Evolutionary conservation across 2,329 filamentous ascomycete species (phyloP).

Genomic region (Scytalidium sp.): DNA sequence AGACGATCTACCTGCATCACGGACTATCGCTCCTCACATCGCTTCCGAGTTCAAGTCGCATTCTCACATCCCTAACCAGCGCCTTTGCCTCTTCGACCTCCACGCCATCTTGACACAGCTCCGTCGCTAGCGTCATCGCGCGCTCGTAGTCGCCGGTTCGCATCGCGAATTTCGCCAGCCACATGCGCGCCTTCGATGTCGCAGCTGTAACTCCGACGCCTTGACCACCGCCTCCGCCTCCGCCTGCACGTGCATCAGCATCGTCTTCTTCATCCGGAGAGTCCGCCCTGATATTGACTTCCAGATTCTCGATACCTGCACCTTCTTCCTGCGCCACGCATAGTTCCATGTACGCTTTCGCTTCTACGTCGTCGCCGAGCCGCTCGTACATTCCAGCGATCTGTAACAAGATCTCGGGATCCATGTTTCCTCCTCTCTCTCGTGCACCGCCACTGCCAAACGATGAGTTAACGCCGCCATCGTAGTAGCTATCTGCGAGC

Average conservation of each 20-base stretch:
- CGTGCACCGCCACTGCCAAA: constrained; percentile 35
- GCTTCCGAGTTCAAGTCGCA: constrained; percentile 52
- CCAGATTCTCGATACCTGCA: constrained; percentile 38
- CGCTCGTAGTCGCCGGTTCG: constrained; percentile 69
- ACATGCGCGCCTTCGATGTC: constrained; percentile 89
- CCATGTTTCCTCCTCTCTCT: constrained; percentile 59
- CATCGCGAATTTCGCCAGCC: constrained; percentile 84
- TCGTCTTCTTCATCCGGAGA: constrained; percentile 40
- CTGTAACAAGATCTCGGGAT: constrained; percentile 86
- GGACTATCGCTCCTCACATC: constrained; percentile 1
- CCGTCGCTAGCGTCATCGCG: constrained; percentile 78
- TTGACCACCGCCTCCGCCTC: constrained; percentile 33
- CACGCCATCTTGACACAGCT: constrained; percentile 91
- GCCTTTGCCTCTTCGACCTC: constrained; percentile 98
- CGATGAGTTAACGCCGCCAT: constrained; percentile 50
- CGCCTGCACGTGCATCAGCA: constrained; percentile 29
- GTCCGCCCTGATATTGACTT: constrained; percentile 53
- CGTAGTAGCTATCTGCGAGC: constrained; percentile 83
- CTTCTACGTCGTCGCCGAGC: constrained; percentile 72
- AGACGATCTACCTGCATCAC: too few relatives aligned
- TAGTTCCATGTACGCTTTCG: constrained; percentile 92
- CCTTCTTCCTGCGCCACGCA: constrained; percentile 91
- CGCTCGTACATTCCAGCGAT: constrained; percentile 89
- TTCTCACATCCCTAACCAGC: constrained; percentile 80
- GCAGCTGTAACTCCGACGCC: constrained; percentile 85